Conservation (phyloP, 2,329 filamentous ascomycete species). For the Botrytis aclada region DNA sequence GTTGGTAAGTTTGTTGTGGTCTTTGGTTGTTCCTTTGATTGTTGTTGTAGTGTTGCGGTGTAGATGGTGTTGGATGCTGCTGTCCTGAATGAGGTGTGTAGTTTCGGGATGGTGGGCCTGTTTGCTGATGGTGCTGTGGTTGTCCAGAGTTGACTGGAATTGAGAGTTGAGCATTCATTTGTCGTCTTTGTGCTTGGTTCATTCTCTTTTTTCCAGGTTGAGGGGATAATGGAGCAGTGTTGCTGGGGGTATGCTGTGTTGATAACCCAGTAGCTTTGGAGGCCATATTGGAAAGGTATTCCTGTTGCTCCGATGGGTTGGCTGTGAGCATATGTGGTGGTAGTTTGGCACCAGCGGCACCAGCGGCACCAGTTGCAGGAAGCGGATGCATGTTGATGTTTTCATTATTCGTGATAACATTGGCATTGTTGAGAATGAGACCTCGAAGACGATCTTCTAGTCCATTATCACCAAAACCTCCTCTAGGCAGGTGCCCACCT, state of each 20-base stretch:
- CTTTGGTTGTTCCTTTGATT: conserved; percentile 21
- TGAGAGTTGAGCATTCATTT: conserved; percentile 58
- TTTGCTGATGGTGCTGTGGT: conserved; percentile 35
- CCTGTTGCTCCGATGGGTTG: conserved; percentile 26
- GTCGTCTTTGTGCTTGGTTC: conserved; percentile 62
- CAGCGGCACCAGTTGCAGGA: conserved; percentile 20
- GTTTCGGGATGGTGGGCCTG: conserved; percentile 36
- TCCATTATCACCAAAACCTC: conserved; percentile 20
- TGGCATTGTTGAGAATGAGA: conserved; percentile 56
- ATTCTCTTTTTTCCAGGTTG: conserved; percentile 46
- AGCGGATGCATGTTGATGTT: conserved; percentile 29
- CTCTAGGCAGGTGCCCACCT: background rate
- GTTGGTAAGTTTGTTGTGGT: conserved; percentile 25
- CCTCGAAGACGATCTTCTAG: conserved; percentile 57
- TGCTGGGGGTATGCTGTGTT: conserved; percentile 26
- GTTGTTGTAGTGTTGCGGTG: conserved; percentile 13
- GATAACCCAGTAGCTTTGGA: background rate
- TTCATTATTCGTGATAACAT: conserved; percentile 9
- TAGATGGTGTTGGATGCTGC: conserved; percentile 20
- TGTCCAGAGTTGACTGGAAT: conserved; percentile 50
- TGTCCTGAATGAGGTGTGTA: conserved; percentile 15
- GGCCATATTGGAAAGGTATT: conserved; percentile 24
- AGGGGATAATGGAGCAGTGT: conserved; percentile 8
- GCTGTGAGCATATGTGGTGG: conserved; percentile 30
- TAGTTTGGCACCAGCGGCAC: conserved; percentile 20